Conservation (phyloP, 1,284 basidiomycete genomes). For the Moniliophthora roreri region DNA sequence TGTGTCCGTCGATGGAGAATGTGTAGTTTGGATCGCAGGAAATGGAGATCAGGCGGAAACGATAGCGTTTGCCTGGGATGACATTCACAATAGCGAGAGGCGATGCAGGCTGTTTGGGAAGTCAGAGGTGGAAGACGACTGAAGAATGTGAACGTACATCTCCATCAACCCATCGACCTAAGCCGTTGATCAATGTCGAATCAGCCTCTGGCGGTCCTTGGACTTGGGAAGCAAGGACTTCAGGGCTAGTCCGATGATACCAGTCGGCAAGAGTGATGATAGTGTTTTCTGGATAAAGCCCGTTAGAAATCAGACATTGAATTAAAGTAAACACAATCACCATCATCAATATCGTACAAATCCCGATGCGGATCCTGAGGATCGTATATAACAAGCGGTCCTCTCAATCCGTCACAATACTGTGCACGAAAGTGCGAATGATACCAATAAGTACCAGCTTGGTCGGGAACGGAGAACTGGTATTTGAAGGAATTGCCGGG, state of each 20-base stretch:
- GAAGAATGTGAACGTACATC: not conserved
- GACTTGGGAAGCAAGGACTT: not conserved
- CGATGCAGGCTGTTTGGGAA: slow-evolving; percentile 20
- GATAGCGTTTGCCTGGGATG: slow-evolving; percentile 23
- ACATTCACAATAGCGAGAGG: slow-evolving; percentile 32
- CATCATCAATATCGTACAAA: slow-evolving; percentile 21
- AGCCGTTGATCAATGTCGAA: not conserved
- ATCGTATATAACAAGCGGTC: slow-evolving; percentile 19
- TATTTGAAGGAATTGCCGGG: slow-evolving; percentile 23
- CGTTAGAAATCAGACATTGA: not conserved
- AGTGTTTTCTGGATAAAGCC: slow-evolving; percentile 27
- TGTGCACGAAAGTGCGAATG: slow-evolving; percentile 16
- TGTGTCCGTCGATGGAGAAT: slow-evolving; percentile 43
- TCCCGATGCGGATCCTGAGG: slow-evolving; percentile 16
- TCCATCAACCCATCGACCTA: not conserved
- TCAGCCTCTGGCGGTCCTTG: not conserved
- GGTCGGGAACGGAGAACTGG: slow-evolving; percentile 21
- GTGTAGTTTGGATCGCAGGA: slow-evolving; percentile 34
- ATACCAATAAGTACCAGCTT: slow-evolving; percentile 17
- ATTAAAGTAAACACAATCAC: not conserved
- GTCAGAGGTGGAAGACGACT: not conserved
- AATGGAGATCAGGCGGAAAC: slow-evolving; percentile 33
- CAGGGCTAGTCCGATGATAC: slow-evolving; percentile 18
- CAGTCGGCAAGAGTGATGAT: slow-evolving; percentile 38
- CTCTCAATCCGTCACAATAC: slow-evolving; percentile 19